A percentile compares a stretch with the other conserved stretches of the same genome.
Evolutionary conservation across 176 grass and related monocot genomes (phyloP).

Genomic region (Oryza brachyantha): DNA sequence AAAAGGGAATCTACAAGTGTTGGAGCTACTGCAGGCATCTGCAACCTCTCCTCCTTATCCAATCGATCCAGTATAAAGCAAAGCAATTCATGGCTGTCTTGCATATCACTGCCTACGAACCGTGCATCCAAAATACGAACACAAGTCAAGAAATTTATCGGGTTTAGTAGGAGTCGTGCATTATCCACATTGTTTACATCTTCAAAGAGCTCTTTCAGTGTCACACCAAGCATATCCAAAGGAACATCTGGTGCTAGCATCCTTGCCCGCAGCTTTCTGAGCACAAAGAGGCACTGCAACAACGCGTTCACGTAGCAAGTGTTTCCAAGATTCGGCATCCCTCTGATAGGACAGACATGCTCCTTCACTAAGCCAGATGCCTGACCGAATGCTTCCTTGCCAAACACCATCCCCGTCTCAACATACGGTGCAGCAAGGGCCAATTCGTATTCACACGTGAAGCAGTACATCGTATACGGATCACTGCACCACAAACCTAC

Average conservation of each 20-base stretch:
- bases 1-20: constrained; percentile 11
- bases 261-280: constrained; percentile 43
- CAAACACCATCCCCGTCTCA: background rate
- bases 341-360: constrained; percentile 17
- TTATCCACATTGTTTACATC: constrained; percentile 26
- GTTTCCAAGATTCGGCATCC: no score
- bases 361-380: background rate
- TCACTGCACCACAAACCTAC: no score
- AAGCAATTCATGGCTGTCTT: constrained; percentile 67
- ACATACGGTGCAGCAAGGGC: no score
- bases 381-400: background rate
- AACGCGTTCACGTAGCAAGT: no score
- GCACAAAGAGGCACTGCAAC: constrained; percentile 42
- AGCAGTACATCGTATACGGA: no score
- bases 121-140: constrained; percentile 13
- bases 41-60: constrained; percentile 31
- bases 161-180: constrained; percentile 31
- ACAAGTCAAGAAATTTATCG: constrained; percentile 29
- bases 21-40: background rate
- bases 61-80: constrained; percentile 8
- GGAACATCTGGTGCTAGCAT: constrained; percentile 38
- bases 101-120: constrained; percentile 28
- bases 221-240: constrained; percentile 30
- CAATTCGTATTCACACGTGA: no score
- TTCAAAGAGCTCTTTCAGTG: constrained; percentile 50